A percentile compares a stretch with the other conserved stretches of the same genome.
phyloP scores from a whole-genome alignment of 2,329 filamentous ascomycete genomes.

The Aspergillus ustus region DNA sequence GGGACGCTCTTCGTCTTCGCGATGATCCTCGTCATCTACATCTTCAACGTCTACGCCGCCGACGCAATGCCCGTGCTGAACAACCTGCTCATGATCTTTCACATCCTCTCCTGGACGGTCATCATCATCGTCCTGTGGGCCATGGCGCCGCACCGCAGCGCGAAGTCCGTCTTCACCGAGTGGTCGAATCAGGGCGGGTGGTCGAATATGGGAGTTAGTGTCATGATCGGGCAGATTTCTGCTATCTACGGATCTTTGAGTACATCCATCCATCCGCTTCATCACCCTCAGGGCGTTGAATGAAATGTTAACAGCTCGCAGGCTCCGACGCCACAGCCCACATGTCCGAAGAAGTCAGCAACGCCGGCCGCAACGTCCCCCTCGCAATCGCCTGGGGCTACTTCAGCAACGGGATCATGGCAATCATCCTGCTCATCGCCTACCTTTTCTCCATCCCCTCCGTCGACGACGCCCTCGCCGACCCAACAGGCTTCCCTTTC shows the following conservation, averaged over 20 bases:
- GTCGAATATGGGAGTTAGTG: conserved; percentile 38
- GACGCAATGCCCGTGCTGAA: conserved; percentile 42
- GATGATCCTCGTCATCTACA: conserved; percentile 48
- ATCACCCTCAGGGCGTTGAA: too few relatives aligned
- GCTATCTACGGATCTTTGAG: conserved; percentile 37
- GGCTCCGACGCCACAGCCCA: conserved; percentile 38
- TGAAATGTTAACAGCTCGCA: conserved; percentile 24
- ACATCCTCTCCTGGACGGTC: conserved; percentile 44
- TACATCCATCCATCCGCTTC: not conserved
- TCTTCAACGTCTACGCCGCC: conserved; percentile 46
- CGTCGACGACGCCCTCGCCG: conserved; percentile 41
- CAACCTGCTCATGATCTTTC: conserved; percentile 43
- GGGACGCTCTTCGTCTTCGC: conserved; percentile 55
- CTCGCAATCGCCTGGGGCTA: conserved; percentile 52
- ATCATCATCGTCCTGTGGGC: conserved; percentile 38
- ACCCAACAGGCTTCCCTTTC: conserved; percentile 51
- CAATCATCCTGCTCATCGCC: conserved; percentile 50
- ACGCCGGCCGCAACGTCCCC: conserved; percentile 52
- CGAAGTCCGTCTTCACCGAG: conserved; percentile 39
- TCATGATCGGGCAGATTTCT: conserved; percentile 44
- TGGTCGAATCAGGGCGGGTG: conserved; percentile 47
- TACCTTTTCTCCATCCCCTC: conserved; percentile 46
- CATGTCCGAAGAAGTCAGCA: conserved; percentile 55
- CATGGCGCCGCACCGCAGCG: conserved; percentile 36
- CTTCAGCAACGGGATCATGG: conserved; percentile 50